phyloP scores from a whole-genome alignment of 306 rosid species.

The Dryas octopetala region DNA sequence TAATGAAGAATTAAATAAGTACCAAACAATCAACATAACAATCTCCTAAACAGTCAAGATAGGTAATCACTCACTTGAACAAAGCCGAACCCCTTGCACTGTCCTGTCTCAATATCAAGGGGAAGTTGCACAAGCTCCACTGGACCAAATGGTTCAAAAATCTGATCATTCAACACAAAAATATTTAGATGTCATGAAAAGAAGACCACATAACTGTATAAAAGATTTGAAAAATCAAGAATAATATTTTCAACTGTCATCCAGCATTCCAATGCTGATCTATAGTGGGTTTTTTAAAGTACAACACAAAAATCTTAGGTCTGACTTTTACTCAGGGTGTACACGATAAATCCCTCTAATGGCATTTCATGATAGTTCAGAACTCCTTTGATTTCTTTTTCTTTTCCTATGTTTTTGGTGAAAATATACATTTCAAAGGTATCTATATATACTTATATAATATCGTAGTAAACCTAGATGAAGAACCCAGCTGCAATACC shows the following conservation, averaged over 20 bases:
- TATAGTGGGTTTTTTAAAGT: not conserved
- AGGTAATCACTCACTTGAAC: conserved; percentile 68
- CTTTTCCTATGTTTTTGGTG: not conserved
- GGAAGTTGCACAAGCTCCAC: conserved; percentile 96
- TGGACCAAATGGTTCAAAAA: conserved; percentile 96
- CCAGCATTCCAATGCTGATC: not conserved
- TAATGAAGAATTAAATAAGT: conserved; percentile 15
- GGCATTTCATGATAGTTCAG: not conserved
- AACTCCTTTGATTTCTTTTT: not conserved
- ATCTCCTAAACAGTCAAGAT: conserved; percentile 11
- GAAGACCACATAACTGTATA: not conserved
- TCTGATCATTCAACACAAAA: conserved; percentile 44
- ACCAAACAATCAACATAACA: not conserved
- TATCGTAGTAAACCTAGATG: not conserved
- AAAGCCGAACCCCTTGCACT: conserved; percentile 99
- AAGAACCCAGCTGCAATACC: conserved; percentile 43
- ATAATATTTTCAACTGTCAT: not conserved
- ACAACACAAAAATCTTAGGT: not conserved
- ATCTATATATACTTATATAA: not conserved
- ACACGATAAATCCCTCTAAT: not conserved
- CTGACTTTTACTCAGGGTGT: not conserved
- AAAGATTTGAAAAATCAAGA: not conserved
- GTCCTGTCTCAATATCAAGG: conserved; percentile 92
- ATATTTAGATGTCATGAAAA: conserved; percentile 18
- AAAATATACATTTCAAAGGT: not conserved